These are phyloP conservation scores for Aspergillus melleus DNA, from an alignment of 2,329 filamentous ascomycete genomes.

Conservation along the genomic window DNA sequence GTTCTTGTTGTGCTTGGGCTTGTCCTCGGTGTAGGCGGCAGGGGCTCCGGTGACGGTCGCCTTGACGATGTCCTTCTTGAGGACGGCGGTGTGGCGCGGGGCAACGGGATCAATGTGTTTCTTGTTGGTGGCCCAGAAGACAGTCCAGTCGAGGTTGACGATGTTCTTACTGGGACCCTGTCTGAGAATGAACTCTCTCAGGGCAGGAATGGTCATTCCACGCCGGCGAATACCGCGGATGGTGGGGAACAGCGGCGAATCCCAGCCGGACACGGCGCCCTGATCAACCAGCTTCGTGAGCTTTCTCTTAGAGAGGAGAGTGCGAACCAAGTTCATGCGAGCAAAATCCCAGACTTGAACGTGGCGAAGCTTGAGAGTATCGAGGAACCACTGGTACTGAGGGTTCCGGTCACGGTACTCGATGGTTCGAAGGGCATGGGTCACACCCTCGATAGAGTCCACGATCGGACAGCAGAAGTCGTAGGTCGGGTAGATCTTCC, in stretches of 20 bases:
- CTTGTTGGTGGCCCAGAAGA: constrained; percentile 65
- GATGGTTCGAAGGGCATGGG: constrained; percentile 64
- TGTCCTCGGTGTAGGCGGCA: constrained; percentile 66
- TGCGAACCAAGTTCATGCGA: constrained; percentile 54
- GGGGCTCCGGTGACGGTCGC: constrained; percentile 68
- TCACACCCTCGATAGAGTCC: constrained; percentile 63
- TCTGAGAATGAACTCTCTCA: constrained; percentile 53
- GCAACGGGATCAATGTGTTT: constrained; percentile 78
- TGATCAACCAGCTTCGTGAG: constrained; percentile 52
- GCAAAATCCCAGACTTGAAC: constrained; percentile 55
- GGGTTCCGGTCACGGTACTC: constrained; percentile 57
- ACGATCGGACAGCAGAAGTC: constrained; percentile 66
- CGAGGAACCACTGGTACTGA: constrained; percentile 54
- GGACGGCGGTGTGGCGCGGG: constrained; percentile 71
- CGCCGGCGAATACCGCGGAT: constrained; percentile 52
- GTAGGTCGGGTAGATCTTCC: constrained; percentile 69
- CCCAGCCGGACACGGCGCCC: constrained; percentile 52
- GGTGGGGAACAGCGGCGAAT: constrained; percentile 53
- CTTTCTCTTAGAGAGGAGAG: constrained; percentile 53
- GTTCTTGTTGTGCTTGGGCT: constrained; percentile 89
- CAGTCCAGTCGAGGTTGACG: constrained; percentile 51
- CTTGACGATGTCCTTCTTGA: constrained; percentile 69
- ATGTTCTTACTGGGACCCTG: constrained; percentile 52
- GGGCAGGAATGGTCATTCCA: constrained; percentile 50
- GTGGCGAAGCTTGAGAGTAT: constrained; percentile 46